phyloP scores from a whole-genome alignment of 257 asterid species.

The Przewalskia tangutica region DNA sequence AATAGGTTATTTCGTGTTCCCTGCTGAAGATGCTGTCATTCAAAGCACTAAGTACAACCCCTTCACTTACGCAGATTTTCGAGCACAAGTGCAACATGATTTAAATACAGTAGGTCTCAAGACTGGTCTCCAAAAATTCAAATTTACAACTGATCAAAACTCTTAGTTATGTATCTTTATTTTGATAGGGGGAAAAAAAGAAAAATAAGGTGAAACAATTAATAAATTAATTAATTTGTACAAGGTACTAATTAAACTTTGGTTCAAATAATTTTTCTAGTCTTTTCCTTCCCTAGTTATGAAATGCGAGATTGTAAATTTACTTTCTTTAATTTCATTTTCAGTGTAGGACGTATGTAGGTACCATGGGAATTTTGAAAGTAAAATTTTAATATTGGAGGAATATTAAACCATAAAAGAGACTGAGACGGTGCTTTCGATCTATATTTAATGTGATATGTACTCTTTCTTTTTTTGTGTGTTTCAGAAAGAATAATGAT shows the following conservation, averaged over 20 bases:
- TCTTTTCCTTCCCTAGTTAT: background rate
- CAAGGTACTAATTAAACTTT: background rate
- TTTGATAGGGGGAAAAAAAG: background rate
- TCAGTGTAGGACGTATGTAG: background rate
- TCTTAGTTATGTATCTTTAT: background rate
- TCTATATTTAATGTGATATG: background rate
- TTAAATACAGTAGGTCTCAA: constrained; percentile 55
- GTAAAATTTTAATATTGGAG: no score
- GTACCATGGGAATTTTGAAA: no score
- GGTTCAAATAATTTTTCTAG: background rate
- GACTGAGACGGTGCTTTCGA: no score
- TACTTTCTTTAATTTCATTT: background rate
- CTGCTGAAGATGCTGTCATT: constrained; percentile 47
- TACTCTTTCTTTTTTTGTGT: no score
- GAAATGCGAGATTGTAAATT: background rate
- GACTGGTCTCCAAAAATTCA: constrained; percentile 61
- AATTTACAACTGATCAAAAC: background rate
- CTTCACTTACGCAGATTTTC: constrained; percentile 63
- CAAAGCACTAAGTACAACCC: constrained; percentile 65
- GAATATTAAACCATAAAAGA: background rate
- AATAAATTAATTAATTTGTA: background rate
- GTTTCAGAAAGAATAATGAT: no score
- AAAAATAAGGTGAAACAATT: background rate
- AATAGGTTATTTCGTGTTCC: constrained; percentile 67
- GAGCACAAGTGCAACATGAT: constrained; percentile 48